Base-by-base conservation (phyloP, 83 land plant genomes). In the Thuja plicata region DNA sequence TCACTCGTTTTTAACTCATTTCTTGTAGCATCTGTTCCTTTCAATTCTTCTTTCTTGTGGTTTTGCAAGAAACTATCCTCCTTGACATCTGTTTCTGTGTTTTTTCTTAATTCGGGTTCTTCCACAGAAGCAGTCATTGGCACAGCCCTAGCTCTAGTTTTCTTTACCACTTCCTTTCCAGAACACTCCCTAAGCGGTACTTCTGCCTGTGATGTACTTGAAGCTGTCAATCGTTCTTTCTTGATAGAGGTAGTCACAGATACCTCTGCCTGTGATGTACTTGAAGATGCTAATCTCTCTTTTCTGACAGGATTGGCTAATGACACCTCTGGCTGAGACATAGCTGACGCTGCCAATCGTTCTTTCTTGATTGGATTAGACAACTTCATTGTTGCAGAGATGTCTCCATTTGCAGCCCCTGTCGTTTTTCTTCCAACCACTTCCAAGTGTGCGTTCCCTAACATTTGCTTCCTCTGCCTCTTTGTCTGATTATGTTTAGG, bases 21-120 rank as follows among this genome's bases (percentile, higher is more conserved):
- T 13, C 35, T 46, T 83, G 85, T 82, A 45, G 32, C 85, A 43
- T 82, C 41, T 13, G 3, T n/a, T 45, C 85, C 32, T 43, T 27
- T n/a, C 11, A 12, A 24, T 82, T 82, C 48, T 45, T 46, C 85
- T 21, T 21, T 82, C 34, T 11, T 8, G 9, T 82, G 85, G 32
- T 45, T 82, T 45, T 82, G 50, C 85, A 45, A 41, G 45, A 82
- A 27, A 27, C 85, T 32, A 82, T 82, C 45, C 48, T 82, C 85
- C 54, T 45, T 82, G 17, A 82, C 41, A 41, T 24, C 85, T 45
- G 45, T 82, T 1, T 10, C 12, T 32, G 60, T 91, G 94, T 1
- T 62, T 62, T 62, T 62, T 62, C 70, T 62, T 62, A 62, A 5
- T 62, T 62, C 70, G 24, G 70, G 70, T 62, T 62, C 70, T 21